Evolutionary conservation across 257 asterid genomes (phyloP).

Genomic region (Scutellaria baicalensis): DNA sequence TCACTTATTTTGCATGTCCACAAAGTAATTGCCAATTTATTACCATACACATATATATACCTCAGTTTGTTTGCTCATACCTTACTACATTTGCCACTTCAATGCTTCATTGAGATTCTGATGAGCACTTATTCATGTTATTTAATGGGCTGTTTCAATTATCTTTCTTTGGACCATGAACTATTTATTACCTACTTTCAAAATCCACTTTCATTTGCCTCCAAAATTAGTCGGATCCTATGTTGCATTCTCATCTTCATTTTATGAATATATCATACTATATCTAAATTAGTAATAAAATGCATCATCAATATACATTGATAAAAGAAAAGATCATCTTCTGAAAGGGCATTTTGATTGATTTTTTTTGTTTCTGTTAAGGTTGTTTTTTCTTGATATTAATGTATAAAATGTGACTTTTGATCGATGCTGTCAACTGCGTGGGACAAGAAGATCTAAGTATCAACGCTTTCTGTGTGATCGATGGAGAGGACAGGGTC

Average conservation of each 20-base stretch:
- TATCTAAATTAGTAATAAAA: too few species aligned
- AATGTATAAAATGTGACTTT: neutral
- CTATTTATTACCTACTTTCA: neutral
- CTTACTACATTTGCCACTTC: neutral
- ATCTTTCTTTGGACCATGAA: neutral
- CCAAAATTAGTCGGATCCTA: neutral
- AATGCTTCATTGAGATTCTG: neutral
- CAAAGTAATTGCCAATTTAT: neutral
- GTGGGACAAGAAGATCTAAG: neutral
- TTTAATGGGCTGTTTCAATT: neutral
- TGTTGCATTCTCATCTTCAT: neutral
- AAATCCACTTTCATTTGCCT: neutral
- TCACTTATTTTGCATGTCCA: neutral
- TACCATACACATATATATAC: neutral
- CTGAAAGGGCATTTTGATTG: neutral
- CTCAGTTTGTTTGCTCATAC: neutral
- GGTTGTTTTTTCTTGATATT: neutral
- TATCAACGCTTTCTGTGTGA: neutral
- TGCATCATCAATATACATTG: neutral
- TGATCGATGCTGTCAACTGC: neutral
- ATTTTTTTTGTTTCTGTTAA: neutral
- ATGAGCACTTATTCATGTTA: neutral
- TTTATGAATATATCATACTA: neutral
- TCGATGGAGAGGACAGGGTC: constrained; percentile 7
- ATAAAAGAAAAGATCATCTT: neutral